Percentiles rank a stretch among this genome's conserved stretches.
These are phyloP conservation scores for Aegilops umbellulata DNA, from an alignment of 176 grass and related monocot species.

Conservation along the genomic window DNA sequence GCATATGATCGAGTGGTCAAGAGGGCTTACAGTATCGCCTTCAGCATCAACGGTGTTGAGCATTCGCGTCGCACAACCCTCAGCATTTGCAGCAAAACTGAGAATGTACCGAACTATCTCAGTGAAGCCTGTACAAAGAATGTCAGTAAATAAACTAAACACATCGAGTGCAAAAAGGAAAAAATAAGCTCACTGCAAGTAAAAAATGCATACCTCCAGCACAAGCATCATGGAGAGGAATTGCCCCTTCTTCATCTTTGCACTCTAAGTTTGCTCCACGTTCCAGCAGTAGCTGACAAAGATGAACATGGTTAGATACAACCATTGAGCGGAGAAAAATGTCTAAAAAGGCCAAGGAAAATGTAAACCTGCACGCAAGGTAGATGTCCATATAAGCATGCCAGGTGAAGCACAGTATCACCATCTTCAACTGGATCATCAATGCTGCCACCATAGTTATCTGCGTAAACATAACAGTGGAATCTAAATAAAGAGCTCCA, in stretches of 20 bases:
- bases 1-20: neutral
- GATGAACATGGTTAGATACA: neutral
- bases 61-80: constrained; percentile 46
- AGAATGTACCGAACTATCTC: constrained; percentile 80
- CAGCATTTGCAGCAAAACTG: constrained; percentile 50
- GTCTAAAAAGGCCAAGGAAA: neutral
- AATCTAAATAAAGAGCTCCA: neutral
- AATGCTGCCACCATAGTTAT: constrained; percentile 64
- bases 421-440: constrained; percentile 99
- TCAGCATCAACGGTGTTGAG: constrained; percentile 73
- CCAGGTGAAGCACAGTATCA: constrained; percentile 87
- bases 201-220: constrained; percentile 64
- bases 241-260: constrained; percentile 95
- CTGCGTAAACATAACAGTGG: constrained; percentile 39
- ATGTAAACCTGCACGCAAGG: constrained; percentile 82
- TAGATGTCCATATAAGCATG: constrained; percentile 97
- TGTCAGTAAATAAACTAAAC: neutral
- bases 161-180: neutral
- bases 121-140: constrained; percentile 53
- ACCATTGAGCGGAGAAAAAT: neutral
- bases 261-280: constrained; percentile 76
- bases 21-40: constrained; percentile 77
- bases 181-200: neutral
- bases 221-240: constrained; percentile 97
- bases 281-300: constrained; percentile 64